These are phyloP conservation scores for Musa balbisiana DNA, from an alignment of 202 grass and related monocot genomes.

Conservation along the genomic window DNA sequence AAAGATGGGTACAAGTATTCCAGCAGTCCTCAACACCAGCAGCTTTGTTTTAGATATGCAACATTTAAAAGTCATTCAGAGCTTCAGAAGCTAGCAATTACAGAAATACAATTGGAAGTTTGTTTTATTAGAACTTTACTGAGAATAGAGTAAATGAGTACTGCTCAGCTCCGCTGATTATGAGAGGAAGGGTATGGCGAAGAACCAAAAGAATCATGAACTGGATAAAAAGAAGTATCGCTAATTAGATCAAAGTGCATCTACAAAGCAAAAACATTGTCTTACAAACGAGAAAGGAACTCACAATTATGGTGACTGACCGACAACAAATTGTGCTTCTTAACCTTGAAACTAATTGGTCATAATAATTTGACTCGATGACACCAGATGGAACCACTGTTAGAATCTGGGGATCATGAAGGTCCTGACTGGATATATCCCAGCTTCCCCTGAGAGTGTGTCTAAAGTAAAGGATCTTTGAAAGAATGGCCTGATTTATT, in stretches of 20 bases:
- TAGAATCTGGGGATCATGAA: slow-evolving; percentile 77
- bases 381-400: slow-evolving; percentile 65
- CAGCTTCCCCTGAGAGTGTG: slow-evolving; percentile 53
- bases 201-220: slow-evolving; percentile 76
- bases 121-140: slow-evolving; percentile 39
- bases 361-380: slow-evolving; percentile 37
- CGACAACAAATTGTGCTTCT: slow-evolving; percentile 51
- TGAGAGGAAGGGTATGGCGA: slow-evolving; percentile 69
- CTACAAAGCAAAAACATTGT: background rate
- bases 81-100: background rate
- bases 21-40: slow-evolving; percentile 62
- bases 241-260: slow-evolving; percentile 16
- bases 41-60: slow-evolving; percentile 37
- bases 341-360: slow-evolving; percentile 42
- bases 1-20: slow-evolving; percentile 59
- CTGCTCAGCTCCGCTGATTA: slow-evolving; percentile 59
- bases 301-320: slow-evolving; percentile 62
- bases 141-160: slow-evolving; percentile 66
- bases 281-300: slow-evolving; percentile 9
- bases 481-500: background rate
- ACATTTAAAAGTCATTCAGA: background rate
- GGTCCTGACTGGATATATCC: slow-evolving; percentile 55
- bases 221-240: slow-evolving; percentile 29
- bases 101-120: background rate
- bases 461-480: background rate